Percentiles rank a stretch among this genome's conserved stretches.
Evolutionary conservation across 169 alveolate species (phyloP).

Genomic region (Cryptosporidium bovis): DNA sequence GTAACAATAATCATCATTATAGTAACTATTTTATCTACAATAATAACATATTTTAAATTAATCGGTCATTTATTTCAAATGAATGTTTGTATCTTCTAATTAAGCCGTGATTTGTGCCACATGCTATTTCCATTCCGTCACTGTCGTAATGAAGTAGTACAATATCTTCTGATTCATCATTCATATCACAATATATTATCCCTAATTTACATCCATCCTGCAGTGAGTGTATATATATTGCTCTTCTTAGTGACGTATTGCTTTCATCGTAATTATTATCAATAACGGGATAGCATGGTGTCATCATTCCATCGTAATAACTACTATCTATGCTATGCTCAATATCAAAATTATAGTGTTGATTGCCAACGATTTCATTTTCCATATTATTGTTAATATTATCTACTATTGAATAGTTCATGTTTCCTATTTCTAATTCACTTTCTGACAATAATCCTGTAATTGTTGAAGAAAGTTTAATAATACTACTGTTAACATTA

Average conservation of each 20-base stretch:
- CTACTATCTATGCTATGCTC: neutral
- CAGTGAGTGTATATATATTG: conserved; percentile 68
- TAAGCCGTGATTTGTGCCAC: conserved; percentile 70
- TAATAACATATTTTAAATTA: too few relatives aligned
- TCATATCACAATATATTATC: conserved; percentile 32
- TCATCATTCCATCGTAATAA: conserved; percentile 10
- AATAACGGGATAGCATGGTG: conserved; percentile 39
- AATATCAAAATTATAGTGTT: neutral
- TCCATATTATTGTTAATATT: neutral
- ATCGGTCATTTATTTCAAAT: neutral
- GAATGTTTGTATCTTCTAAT: conserved; percentile 46
- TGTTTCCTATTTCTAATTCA: conserved; percentile 22
- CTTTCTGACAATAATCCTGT: conserved; percentile 30
- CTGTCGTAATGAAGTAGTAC: conserved; percentile 66
- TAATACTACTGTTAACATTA: neutral
- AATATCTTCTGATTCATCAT: conserved; percentile 62
- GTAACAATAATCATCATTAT: too few relatives aligned
- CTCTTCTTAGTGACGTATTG: conserved; percentile 33
- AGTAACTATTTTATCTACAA: too few relatives aligned
- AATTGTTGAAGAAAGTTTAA: conserved; percentile 7
- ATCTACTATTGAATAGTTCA: neutral
- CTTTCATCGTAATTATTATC: conserved; percentile 5
- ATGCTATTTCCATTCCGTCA: conserved; percentile 73
- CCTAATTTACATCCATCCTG: conserved; percentile 51
- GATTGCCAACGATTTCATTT: neutral